Conservation (phyloP, 805 yeast species). For the Dipodascus geniculatus region DNA sequence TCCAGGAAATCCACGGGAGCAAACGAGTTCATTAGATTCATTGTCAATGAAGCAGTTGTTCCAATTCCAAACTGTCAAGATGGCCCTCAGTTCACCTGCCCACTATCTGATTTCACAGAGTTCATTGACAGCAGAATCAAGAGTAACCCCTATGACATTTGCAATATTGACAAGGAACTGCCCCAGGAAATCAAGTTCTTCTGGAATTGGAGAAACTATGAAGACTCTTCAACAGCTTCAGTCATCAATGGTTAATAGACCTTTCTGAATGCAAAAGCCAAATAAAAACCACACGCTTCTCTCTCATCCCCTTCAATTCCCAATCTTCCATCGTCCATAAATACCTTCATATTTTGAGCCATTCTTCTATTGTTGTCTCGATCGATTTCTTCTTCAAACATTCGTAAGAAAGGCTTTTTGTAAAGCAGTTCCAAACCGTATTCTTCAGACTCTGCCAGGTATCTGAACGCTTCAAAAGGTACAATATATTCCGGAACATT, state of each 20-base stretch:
- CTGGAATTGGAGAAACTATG: conserved; percentile 16
- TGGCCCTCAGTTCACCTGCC: conserved; percentile 41
- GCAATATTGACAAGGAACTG: conserved; percentile 11
- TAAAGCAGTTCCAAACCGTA: conserved; percentile 62
- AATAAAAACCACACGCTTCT: conserved; percentile 77
- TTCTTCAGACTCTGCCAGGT: conserved; percentile 56
- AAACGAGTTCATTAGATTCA: conserved; percentile 31
- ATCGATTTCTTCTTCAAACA: conserved; percentile 70
- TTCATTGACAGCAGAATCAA: conserved; percentile 5
- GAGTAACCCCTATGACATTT: conserved; percentile 8
- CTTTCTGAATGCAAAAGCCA: conserved; percentile 64
- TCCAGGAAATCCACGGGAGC: background rate
- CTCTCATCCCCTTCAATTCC: conserved; percentile 86
- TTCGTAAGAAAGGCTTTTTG: conserved; percentile 67
- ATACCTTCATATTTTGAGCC: conserved; percentile 33
- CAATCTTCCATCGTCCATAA: conserved; percentile 64
- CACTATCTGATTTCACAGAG: conserved; percentile 21
- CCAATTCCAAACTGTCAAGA: conserved; percentile 35
- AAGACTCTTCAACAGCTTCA: background rate
- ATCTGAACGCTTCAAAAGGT: conserved; percentile 79
- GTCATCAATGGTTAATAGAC: conserved; percentile 1
- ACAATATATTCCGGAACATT: conserved; percentile 95
- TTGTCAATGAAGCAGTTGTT: conserved; percentile 40
- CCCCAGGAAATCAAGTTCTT: conserved; percentile 22
- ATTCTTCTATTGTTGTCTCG: conserved; percentile 28